Conservation (phyloP, 2,329 filamentous ascomycete genomes). For the Monilinia fructicola region DNA sequence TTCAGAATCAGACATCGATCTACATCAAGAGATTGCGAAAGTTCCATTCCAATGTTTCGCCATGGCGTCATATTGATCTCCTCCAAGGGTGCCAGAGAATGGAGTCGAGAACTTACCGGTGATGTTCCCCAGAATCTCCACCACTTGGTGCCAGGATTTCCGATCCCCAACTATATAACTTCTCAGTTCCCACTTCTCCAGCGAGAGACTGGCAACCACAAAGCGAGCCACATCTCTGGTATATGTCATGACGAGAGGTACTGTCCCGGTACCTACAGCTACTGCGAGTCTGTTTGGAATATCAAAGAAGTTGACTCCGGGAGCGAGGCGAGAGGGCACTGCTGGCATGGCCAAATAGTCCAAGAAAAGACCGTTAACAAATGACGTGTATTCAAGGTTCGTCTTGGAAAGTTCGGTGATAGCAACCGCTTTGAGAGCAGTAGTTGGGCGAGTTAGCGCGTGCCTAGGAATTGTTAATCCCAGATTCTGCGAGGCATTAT, state of each 20-base stretch:
- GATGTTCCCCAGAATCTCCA: conserved; percentile 31
- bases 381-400: conserved; percentile 32
- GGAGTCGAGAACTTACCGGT: conserved; percentile 24
- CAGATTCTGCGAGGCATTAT: background rate
- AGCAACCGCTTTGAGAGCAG: conserved; percentile 15
- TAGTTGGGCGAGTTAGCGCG: conserved; percentile 6
- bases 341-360: conserved; percentile 31
- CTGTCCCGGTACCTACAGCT: conserved; percentile 32
- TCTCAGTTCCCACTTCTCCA: conserved; percentile 32
- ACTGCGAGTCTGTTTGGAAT: conserved; percentile 31
- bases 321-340: conserved; percentile 30
- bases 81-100: background rate
- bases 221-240: conserved; percentile 36
- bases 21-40: background rate
- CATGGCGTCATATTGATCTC: too few relatives aligned
- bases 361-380: conserved; percentile 32
- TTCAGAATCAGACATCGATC: background rate
- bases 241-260: conserved; percentile 30
- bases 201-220: conserved; percentile 30
- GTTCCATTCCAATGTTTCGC: background rate
- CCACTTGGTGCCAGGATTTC: conserved; percentile 35
- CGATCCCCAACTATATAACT: conserved; percentile 34
- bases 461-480: conserved; percentile 3
- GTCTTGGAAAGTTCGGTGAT: conserved; percentile 23
- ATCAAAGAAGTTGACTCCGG: conserved; percentile 31